Evolutionary conservation across 345 rosid species (phyloP).

Genomic region (Eutrema yunnanense): DNA sequence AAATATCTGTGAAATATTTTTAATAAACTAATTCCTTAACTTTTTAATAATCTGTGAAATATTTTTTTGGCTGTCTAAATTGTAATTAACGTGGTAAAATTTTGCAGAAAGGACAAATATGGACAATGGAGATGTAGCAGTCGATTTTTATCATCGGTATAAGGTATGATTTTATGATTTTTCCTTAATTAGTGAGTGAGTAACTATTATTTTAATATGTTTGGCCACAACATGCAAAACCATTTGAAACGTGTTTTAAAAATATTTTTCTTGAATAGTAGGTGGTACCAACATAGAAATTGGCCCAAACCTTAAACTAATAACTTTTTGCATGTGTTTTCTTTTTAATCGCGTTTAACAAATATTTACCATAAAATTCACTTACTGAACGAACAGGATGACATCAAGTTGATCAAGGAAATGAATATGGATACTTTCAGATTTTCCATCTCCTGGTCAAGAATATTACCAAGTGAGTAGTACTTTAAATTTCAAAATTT

Average conservation of each 20-base stretch:
- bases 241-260: too few species aligned
- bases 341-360: background rate
- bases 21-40: too few species aligned
- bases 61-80: background rate
- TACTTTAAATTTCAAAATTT: background rate
- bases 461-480: slow-evolving; percentile 35
- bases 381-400: slow-evolving; percentile 27
- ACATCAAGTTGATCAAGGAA: slow-evolving; percentile 30
- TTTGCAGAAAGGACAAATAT: slow-evolving; percentile 34
- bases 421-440: slow-evolving; percentile 34
- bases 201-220: background rate
- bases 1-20: too few species aligned
- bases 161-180: slow-evolving; percentile 19
- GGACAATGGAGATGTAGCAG: slow-evolving; percentile 39
- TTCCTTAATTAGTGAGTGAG: too few species aligned
- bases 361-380: background rate
- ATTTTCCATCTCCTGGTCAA: slow-evolving; percentile 43
- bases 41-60: background rate
- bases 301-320: too few species aligned
- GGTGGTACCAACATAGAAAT: too few species aligned
- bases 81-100: background rate
- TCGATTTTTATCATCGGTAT: slow-evolving; percentile 38
- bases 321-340: too few species aligned
- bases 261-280: too few species aligned
- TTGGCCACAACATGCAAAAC: background rate